A percentile compares a stretch with the other conserved stretches of the same genome.
Conservation (phyloP, 2,329 filamentous ascomycete species). For the Onygenales sp. region DNA sequence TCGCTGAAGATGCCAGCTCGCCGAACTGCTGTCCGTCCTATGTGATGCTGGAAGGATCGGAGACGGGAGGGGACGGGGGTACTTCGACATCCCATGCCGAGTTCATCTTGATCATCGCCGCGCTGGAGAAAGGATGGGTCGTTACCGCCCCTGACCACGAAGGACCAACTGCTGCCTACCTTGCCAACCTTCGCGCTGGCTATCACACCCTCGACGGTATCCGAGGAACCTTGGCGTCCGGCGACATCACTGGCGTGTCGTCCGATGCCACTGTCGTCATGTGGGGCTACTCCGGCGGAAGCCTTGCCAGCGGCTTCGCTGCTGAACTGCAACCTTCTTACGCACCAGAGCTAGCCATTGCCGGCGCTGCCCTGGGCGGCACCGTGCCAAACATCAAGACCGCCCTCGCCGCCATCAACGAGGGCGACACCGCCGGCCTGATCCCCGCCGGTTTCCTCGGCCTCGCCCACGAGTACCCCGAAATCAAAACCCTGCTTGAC, state of each 20-base stretch:
- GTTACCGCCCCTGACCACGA: constrained; percentile 41
- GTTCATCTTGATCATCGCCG: constrained; percentile 23
- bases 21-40: constrained; percentile 21
- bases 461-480: constrained; percentile 18
- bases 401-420: constrained; percentile 27
- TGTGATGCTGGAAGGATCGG: constrained; percentile 27
- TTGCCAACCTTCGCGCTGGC: constrained; percentile 32
- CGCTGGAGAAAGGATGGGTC: constrained; percentile 37
- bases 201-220: constrained; percentile 37
- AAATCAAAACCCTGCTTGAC: constrained; percentile 10
- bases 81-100: constrained; percentile 24
- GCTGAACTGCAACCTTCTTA: constrained; percentile 42
- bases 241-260: constrained; percentile 21
- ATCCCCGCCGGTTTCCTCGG: constrained; percentile 23
- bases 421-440: constrained; percentile 25
- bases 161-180: constrained; percentile 35
- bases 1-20: constrained; percentile 21
- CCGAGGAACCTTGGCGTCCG: constrained; percentile 29
- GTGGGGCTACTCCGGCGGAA: constrained; percentile 51
- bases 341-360: constrained; percentile 42
- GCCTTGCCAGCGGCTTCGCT: constrained; percentile 41
- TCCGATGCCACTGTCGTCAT: constrained; percentile 29
- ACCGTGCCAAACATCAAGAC: constrained; percentile 33
- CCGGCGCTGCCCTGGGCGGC: constrained; percentile 43
- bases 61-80: constrained; percentile 26